Evolutionary conservation across 2,329 filamentous ascomycete species (phyloP).

Genomic region (Teratosphaeriaceae sp.): DNA sequence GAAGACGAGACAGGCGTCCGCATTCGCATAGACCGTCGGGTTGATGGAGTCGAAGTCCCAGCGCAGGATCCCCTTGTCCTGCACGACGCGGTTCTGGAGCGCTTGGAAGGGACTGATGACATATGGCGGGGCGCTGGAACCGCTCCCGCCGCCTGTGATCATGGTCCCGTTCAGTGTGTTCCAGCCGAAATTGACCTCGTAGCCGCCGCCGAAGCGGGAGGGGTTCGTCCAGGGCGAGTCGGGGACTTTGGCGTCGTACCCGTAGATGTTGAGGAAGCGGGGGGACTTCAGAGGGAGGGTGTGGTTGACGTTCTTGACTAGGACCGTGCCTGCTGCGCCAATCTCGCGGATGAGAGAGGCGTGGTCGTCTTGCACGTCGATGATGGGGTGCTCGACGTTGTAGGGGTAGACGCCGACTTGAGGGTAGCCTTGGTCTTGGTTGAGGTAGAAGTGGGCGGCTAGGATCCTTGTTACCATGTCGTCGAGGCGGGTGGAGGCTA

Average conservation of each 20-base stretch:
- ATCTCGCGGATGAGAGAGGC: constrained; percentile 32
- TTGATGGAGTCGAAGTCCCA: constrained; percentile 45
- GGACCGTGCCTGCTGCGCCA: constrained; percentile 40
- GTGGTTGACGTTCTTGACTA: constrained; percentile 53
- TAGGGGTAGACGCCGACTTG: neutral
- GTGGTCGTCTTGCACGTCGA: constrained; percentile 33
- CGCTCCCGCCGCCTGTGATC: constrained; percentile 28
- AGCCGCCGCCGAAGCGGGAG: constrained; percentile 32
- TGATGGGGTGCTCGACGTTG: neutral
- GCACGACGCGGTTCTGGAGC: constrained; percentile 26
- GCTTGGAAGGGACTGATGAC: constrained; percentile 29
- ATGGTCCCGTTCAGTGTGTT: constrained; percentile 26
- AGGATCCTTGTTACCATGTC: constrained; percentile 53
- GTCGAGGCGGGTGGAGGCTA: constrained; percentile 49
- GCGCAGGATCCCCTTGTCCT: constrained; percentile 51
- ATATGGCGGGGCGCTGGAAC: constrained; percentile 26
- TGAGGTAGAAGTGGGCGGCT: constrained; percentile 45
- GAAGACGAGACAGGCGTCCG: constrained; percentile 46
- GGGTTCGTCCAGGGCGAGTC: constrained; percentile 32
- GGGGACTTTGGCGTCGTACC: constrained; percentile 45
- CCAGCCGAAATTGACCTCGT: constrained; percentile 33
- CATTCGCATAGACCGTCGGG: constrained; percentile 38
- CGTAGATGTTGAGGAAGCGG: constrained; percentile 32
- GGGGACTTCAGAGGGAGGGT: constrained; percentile 47
- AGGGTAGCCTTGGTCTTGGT: constrained; percentile 16